Evolutionary conservation across 768 basidiomycete species (phyloP), one percentile per base, ranked within the genome.

Genomic region (Dictyophora rubrovolvata): DNA sequence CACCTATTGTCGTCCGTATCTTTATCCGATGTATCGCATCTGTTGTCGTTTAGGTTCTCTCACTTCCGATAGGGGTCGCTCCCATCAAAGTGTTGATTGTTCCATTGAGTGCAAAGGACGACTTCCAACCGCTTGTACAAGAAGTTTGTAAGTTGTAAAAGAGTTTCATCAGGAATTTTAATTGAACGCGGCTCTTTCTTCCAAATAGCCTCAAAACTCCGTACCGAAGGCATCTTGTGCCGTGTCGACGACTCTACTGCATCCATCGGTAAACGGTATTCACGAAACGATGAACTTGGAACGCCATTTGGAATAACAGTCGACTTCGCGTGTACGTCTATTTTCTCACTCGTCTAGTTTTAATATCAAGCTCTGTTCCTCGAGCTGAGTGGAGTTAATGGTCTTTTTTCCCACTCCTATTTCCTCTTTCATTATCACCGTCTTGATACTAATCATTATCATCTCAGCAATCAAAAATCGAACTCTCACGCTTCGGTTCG

Each of bases 81-180:
- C 96, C 95, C 12, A 95, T 94, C 63, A 97, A 98, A 73, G 90
- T 93, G 63, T 82, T 97, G 66, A 95, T 99, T 71, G 93, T 97
- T 47, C 93, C 96, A 14, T 76, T 98, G 69, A 93, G 89, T 66
- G 81, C 86, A 63, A 87, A 86, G 69, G 79, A 87, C 20, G 87
- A 89, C 63, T 91, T 97, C 66, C 79, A 82, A 61, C 88, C 90
- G 23, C 79, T 95, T 57, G 83, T 96, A 28, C 76, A 79, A 63
- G 87, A 96, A 76, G 85, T 97, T 68, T 94, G 95, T 96, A 68
- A 72, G 94, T 89, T 21, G 8, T 17, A 6, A 18, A 12, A 16
- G 9, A 50, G 48, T 50, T 47, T 33, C 23, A 42, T 33, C 34
- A 57, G 61, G 60, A 56, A 62, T 51, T 34, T 22, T 7, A 53